phyloP scores from a whole-genome alignment of 257 asterid genomes.

The Cinchona pubescens region DNA sequence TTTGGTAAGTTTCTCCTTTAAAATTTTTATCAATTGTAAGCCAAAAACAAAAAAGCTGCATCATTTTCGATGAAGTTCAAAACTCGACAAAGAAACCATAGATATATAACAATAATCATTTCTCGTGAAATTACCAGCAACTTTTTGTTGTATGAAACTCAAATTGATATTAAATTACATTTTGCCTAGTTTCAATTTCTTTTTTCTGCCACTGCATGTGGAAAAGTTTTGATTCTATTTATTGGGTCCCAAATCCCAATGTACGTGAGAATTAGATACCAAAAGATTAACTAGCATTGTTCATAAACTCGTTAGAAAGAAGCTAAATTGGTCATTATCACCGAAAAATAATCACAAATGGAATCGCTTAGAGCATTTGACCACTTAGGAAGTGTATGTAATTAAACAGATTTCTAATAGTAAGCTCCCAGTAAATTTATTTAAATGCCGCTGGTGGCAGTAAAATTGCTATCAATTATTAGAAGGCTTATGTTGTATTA shows the following conservation, averaged over 20 bases:
- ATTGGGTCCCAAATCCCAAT: slow-evolving; percentile 7
- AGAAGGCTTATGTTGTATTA: too few relatives aligned
- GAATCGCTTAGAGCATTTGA: too few relatives aligned
- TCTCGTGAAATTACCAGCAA: neutral
- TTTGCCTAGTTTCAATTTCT: neutral
- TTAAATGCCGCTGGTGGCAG: neutral
- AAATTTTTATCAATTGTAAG: too few relatives aligned
- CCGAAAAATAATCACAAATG: too few relatives aligned
- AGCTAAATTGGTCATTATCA: too few relatives aligned
- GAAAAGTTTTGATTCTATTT: neutral
- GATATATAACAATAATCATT: too few relatives aligned
- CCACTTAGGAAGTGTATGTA: too few relatives aligned
- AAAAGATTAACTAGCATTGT: neutral
- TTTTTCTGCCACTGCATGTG: neutral
- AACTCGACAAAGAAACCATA: too few relatives aligned
- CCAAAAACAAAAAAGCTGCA: neutral
- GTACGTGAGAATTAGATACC: slow-evolving; percentile 8
- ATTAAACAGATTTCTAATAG: neutral
- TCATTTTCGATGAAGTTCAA: neutral
- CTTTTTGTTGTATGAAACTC: neutral
- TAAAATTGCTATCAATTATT: neutral
- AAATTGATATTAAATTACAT: neutral
- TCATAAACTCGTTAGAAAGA: too few relatives aligned
- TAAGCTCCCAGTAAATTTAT: neutral
- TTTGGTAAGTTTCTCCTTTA: too few relatives aligned